These are phyloP conservation scores for Cordyceps pruinosa DNA, from an alignment of 2,329 filamentous ascomycete genomes.

Conservation along the genomic window DNA sequence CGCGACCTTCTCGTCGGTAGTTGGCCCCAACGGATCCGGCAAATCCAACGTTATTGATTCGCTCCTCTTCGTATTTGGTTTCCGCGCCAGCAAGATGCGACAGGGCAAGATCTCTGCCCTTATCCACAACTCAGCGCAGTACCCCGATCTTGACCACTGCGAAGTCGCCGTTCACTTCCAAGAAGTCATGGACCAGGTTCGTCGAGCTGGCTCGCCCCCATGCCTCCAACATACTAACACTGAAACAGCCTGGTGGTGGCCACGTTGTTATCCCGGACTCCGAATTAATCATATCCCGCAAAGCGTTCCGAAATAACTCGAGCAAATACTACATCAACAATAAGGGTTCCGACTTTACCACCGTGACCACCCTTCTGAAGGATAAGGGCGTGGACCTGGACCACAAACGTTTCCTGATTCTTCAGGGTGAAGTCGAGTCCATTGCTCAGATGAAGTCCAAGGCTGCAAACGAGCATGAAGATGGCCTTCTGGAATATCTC, in stretches of 20 bases:
- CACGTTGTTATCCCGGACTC: constrained; percentile 76
- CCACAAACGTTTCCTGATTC: constrained; percentile 94
- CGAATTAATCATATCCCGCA: constrained; percentile 78
- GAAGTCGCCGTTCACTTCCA: constrained; percentile 97
- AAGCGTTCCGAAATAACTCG: constrained; percentile 94
- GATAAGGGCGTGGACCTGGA: constrained; percentile 90
- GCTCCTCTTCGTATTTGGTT: constrained; percentile 96
- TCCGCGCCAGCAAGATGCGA: constrained; percentile 97
- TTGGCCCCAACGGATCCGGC: constrained; percentile 94
- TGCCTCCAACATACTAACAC: constrained; percentile 20
- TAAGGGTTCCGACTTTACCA: constrained; percentile 83
- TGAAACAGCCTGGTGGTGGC: constrained; percentile 56
- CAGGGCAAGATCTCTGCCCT: constrained; percentile 97
- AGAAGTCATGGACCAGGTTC: constrained; percentile 78
- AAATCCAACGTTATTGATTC: constrained; percentile 99
- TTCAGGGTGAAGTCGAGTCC: constrained; percentile 96
- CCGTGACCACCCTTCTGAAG: constrained; percentile 78
- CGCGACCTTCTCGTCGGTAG: constrained; percentile 92
- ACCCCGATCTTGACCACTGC: constrained; percentile 79
- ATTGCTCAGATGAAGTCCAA: constrained; percentile 99
- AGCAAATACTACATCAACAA: constrained; percentile 98
- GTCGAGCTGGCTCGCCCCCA: constrained; percentile 18
- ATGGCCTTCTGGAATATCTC: constrained; percentile 90
- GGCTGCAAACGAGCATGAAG: constrained; percentile 88
- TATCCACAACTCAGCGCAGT: constrained; percentile 90